phyloP scores from a whole-genome alignment of 345 rosid species.

The Brassica cretica region DNA sequence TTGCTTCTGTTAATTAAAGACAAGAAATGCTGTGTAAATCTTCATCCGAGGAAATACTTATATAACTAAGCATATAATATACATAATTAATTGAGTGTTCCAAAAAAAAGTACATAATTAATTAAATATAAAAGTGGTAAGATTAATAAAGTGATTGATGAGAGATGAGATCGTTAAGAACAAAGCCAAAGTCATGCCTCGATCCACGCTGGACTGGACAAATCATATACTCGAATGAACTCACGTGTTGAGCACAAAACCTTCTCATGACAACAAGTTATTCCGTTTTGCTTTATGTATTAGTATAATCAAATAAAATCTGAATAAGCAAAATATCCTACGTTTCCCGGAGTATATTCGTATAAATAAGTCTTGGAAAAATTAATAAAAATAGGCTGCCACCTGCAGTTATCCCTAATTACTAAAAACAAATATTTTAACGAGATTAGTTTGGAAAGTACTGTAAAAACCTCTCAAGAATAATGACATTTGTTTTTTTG shows the following conservation, averaged over 20 bases:
- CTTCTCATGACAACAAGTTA: slow-evolving; percentile 3
- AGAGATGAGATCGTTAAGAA: slow-evolving; percentile 25
- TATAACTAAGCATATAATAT: background rate
- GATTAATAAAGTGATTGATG: background rate
- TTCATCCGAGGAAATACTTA: background rate
- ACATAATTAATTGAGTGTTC: background rate
- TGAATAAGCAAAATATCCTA: background rate
- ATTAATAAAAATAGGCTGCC: background rate
- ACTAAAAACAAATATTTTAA: too few species aligned
- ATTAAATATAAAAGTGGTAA: background rate
- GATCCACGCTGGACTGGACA: slow-evolving; percentile 19
- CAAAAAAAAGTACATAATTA: background rate
- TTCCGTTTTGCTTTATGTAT: slow-evolving; percentile 24
- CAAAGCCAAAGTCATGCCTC: slow-evolving; percentile 25
- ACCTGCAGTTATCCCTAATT: background rate
- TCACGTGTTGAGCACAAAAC: slow-evolving; percentile 29
- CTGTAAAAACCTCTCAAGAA: background rate
- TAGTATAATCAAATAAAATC: background rate
- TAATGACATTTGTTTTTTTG: background rate
- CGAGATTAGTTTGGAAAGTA: background rate
- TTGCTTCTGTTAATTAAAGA: background rate
- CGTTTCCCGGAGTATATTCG: background rate
- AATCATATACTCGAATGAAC: background rate
- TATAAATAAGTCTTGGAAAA: background rate
- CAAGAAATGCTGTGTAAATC: background rate